Conservation (phyloP, 1,284 basidiomycete genomes). For the Ceratorhiza oryzae-sativae region DNA sequence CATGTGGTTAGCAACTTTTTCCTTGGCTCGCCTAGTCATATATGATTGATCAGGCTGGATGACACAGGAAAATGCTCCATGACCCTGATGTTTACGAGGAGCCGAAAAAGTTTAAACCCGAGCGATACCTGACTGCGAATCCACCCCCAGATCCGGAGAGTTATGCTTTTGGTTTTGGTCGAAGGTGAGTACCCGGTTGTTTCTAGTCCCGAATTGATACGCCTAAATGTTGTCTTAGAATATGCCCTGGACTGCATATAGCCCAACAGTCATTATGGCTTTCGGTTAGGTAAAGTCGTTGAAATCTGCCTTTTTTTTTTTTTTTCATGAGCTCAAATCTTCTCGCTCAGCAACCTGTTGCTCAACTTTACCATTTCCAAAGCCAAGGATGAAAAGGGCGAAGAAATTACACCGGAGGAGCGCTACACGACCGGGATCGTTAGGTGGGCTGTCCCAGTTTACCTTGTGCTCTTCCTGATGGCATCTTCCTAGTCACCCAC, state of each 20-base stretch:
- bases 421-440: constrained; percentile 27
- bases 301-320: background rate
- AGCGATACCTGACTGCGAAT: background rate
- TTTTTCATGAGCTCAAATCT: background rate
- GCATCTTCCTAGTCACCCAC: background rate
- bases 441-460: background rate
- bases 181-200: background rate
- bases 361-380: constrained; percentile 14
- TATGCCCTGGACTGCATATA: constrained; percentile 6
- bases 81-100: constrained; percentile 7
- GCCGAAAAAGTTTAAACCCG: background rate
- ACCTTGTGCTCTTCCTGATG: background rate
- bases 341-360: constrained; percentile 14
- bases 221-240: background rate
- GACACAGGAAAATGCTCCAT: constrained; percentile 19
- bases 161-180: constrained; percentile 7
- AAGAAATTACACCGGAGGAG: constrained; percentile 5
- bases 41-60: too few species aligned
- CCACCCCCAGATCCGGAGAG: constrained; percentile 1
- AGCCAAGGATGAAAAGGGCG: constrained; percentile 8
- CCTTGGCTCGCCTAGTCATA: background rate
- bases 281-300: background rate
- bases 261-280: constrained; percentile 12
- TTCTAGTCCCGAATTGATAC: background rate
- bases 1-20: background rate